Conservation (phyloP, 305 asterid species). For the Caryopteris hybrid region DNA sequence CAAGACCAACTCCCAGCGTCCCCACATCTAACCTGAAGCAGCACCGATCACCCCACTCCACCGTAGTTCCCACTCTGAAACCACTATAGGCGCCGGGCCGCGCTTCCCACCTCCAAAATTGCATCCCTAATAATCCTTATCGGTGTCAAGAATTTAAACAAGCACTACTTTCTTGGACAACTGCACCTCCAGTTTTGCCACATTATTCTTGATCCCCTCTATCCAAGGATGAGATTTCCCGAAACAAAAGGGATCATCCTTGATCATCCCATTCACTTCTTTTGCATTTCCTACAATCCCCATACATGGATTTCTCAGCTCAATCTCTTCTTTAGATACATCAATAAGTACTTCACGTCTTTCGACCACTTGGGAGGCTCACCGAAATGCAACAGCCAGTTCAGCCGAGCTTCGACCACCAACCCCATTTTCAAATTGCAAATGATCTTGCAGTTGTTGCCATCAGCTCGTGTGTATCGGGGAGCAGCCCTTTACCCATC, state of each 20-base stretch:
- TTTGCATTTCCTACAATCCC: conserved; percentile 86
- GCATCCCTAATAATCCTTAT: conserved; percentile 90
- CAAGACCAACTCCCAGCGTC: conserved; percentile 96
- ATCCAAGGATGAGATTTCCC: conserved; percentile 83
- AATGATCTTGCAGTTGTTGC: conserved; percentile 85
- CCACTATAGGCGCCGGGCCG: conserved; percentile 67
- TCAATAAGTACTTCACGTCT: conserved; percentile 72
- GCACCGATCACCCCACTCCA: conserved; percentile 86
- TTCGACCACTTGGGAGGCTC: conserved; percentile 87
- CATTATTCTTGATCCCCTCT: conserved; percentile 65
- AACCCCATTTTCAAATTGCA: conserved; percentile 81
- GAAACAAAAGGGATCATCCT: conserved; percentile 76
- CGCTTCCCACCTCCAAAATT: conserved; percentile 51
- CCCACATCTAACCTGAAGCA: conserved; percentile 95
- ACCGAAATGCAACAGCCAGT: conserved; percentile 88
- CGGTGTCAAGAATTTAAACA: conserved; percentile 77
- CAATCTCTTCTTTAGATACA: conserved; percentile 59
- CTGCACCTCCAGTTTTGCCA: conserved; percentile 72
- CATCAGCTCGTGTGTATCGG: conserved; percentile 75
- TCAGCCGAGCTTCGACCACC: conserved; percentile 82
- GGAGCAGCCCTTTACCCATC: conserved; percentile 79
- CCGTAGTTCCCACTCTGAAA: conserved; percentile 90
- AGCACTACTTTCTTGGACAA: conserved; percentile 77
- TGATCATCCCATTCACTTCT: conserved; percentile 54
- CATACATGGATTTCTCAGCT: conserved; percentile 60